Percentiles rank a stretch among this genome's conserved stretches.
Evolutionary conservation across 257 asterid species (phyloP).

Genomic region (Salvia splendens): DNA sequence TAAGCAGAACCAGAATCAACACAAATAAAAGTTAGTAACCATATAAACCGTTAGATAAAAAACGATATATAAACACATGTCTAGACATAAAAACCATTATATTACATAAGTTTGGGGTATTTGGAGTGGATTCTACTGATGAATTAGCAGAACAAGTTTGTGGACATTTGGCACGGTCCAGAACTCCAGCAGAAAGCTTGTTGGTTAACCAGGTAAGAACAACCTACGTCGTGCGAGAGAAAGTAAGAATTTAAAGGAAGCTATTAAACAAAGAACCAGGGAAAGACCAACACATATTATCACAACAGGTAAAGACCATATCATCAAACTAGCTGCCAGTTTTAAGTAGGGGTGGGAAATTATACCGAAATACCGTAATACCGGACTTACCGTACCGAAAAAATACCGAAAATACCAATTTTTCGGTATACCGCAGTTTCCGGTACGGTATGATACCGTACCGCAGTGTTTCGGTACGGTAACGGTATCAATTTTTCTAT

Average conservation of each 20-base stretch:
- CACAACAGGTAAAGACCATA: conserved; percentile 78
- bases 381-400: too few species aligned
- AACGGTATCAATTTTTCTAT: too few species aligned
- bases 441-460: too few species aligned
- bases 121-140: conserved; percentile 40
- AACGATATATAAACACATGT: neutral
- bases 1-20: conserved; percentile 18
- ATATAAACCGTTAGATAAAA: neutral
- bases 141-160: conserved; percentile 51
- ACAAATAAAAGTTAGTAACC: conserved; percentile 10
- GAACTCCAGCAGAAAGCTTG: conserved; percentile 90
- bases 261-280: conserved; percentile 16
- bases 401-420: too few species aligned
- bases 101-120: conserved; percentile 38
- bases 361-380: too few species aligned
- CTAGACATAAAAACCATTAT: neutral
- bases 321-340: conserved; percentile 77
- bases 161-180: conserved; percentile 67
- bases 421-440: too few species aligned
- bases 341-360: too few species aligned
- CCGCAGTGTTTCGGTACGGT: too few species aligned
- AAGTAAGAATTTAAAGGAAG: conserved; percentile 25
- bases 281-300: conserved; percentile 40
- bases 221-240: conserved; percentile 49
- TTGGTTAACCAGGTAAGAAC: conserved; percentile 79